Evolutionary conservation across 345 rosid species (phyloP), one percentile per base, ranked within the genome.

Genomic region (Syzygium oleosum): DNA sequence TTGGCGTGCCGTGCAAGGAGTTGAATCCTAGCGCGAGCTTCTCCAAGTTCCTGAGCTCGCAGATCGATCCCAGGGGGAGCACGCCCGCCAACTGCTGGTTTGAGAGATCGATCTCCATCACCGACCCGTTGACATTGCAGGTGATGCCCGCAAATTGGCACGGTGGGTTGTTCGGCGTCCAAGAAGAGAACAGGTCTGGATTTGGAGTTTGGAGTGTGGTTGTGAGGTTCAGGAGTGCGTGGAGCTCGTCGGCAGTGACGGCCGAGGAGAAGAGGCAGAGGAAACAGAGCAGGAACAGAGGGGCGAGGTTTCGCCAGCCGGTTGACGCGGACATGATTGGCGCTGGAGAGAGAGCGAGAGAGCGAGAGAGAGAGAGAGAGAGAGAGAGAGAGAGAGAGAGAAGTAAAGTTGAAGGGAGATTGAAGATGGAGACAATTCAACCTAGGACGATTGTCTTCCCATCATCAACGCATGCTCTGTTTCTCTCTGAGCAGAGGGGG

Each of bases 21-120:
- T 97, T 97, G 89, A 84, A 88, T 10, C 98, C 99, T 34, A 97
- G 92, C 5, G 96, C 93, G 85, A 97, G 96, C 90, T 88, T 96
- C 63, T 91, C 92, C 54, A 97, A 89, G 46, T 38, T 92, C 86
- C 87, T 90, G 54, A 97, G 95, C 88, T 91, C 92, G 87, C 98
- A 97, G 11, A 95, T 80, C 1, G 93, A 93, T 87, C 88, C 91
- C 23, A 96, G 88, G 16, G 95, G 94, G 46, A 96, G 90, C 41
- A 53, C 54, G 31, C 99, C 99, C 0, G 86, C 29, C 85, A 95
- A 88, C 27, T 86, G 86, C 29, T 17, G 92, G 31, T 52, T 89
- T 0, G 99, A 94, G 88, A 97, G 99, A 85, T 96, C 96, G 68
- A 97, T 92, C 87, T 93, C 96, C 29, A 87, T 89, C 31, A 97